Base-by-base conservation (phyloP, 495 filamentous ascomycete genomes). In the Evernia prunastri region DNA sequence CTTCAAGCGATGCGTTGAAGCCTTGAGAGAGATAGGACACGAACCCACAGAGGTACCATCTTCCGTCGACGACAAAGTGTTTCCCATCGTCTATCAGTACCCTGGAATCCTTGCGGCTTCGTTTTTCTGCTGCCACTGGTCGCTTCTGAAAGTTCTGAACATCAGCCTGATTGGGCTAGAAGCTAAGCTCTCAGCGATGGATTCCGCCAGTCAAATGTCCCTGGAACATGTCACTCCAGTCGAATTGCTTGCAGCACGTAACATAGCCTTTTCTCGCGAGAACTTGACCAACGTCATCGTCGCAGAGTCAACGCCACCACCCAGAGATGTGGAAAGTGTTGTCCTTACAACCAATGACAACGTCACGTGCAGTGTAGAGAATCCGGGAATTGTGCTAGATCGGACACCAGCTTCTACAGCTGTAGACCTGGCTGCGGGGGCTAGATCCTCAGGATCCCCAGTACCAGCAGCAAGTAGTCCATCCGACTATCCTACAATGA, bases 81-180 rank as follows among this genome's bases (percentile, higher is more conserved):
- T 64, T 49, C 65, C 43, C 33, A 18, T 36, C 15, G 59, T 60
- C 27, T 64, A 60, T 10, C 61, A 57, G 29, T 64, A 36, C 29
- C 56, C 43, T 13, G 29, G 60, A 8, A 49, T 64, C 27, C 27
- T 53, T 37, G 49, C 64, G 1, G 65, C 40, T n/a, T 43, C 43
- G 18, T 45, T 47, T 20, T 60, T 53, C 23, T 54, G 36, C 61
- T 35, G 35, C 12, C 60, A 63, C 39, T 67, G 65, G 60, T 27
- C 56, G 12, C 20, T 25, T 33, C 43, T 53, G 29, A 59, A 36
- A 37, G 33, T 56, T 11, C 8, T 67, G 53, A 67, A 67, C n/a
- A 45, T 67, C 33, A 3, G 31, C 20, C 31, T 64, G 23, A 63
- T 67, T 36, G 65, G 61, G 31, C 40, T 60, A 42, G 65, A 64